Evolutionary conservation across 495 filamentous ascomycete genomes (phyloP).

Genomic region (Tuber aestivum): DNA sequence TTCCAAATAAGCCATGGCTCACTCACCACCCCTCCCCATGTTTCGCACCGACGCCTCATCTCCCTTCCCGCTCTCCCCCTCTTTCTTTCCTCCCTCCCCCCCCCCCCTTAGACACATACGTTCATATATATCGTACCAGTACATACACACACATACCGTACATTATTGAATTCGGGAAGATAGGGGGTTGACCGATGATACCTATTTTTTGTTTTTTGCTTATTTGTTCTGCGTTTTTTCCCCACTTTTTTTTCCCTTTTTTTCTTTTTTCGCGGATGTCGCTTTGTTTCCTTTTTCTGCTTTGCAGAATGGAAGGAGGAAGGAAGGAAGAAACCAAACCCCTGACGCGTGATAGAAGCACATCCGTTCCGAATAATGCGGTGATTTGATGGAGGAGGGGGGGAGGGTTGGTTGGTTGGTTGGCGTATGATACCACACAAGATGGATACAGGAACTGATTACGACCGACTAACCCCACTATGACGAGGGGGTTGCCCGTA

Average conservation of each 20-base stretch:
- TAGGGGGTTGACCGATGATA: not conserved
- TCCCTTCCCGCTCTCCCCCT: slow-evolving; percentile 3
- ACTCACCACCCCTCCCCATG: not conserved
- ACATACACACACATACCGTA: not conserved
- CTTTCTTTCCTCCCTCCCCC: not conserved
- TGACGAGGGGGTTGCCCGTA: not conserved
- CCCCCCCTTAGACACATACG: not conserved
- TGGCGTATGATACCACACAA: not conserved
- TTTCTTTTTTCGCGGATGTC: not conserved
- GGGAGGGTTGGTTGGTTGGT: not conserved
- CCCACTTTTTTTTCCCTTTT: not conserved
- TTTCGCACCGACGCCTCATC: slow-evolving; percentile 3
- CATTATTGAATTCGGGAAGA: not conserved
- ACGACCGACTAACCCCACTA: not conserved
- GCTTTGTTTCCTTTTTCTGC: not conserved
- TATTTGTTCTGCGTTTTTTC: not conserved
- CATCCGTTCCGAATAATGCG: slow-evolving; percentile 46
- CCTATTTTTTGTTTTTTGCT: not conserved
- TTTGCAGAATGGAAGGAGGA: slow-evolving; percentile 5
- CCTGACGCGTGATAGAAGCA: slow-evolving; percentile 39
- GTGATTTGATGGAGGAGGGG: slow-evolving; percentile 6
- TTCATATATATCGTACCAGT: not conserved
- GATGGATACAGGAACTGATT: slow-evolving; percentile 1
- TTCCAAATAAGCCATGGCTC: not conserved
- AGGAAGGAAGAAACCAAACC: not conserved